phyloP scores from a whole-genome alignment of 352 stramenopile species.

The Pythium dissimile region DNA sequence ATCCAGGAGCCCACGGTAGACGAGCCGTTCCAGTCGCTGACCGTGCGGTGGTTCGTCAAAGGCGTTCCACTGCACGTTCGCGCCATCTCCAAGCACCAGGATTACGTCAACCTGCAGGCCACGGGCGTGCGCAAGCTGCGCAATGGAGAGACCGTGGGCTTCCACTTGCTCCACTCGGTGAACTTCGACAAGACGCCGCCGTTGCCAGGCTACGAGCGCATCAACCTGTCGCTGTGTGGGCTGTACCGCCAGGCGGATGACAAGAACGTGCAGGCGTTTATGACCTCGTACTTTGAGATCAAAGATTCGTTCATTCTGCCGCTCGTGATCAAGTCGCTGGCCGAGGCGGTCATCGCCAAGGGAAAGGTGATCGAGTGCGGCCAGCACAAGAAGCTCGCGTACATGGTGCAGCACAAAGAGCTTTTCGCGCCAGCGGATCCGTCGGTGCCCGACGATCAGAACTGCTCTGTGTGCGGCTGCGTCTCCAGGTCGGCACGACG shows the following conservation, averaged over 20 bases:
- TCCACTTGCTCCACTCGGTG: slow-evolving; percentile 58
- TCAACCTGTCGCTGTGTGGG: slow-evolving; percentile 50
- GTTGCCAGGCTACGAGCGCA: slow-evolving; percentile 30
- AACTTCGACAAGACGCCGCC: slow-evolving; percentile 42
- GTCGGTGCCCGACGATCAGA: background rate
- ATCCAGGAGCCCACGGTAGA: slow-evolving; percentile 30
- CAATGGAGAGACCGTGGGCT: slow-evolving; percentile 48
- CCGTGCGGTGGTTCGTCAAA: slow-evolving; percentile 58
- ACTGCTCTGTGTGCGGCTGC: background rate
- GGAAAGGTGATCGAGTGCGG: slow-evolving; percentile 36
- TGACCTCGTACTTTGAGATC: background rate
- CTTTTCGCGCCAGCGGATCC: background rate
- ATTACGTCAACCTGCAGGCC: slow-evolving; percentile 54
- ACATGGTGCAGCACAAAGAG: slow-evolving; percentile 21
- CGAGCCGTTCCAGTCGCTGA: slow-evolving; percentile 52
- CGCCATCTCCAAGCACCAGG: slow-evolving; percentile 40
- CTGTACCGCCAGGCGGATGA: slow-evolving; percentile 32
- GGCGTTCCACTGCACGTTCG: slow-evolving; percentile 38
- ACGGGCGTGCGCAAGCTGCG: slow-evolving; percentile 36
- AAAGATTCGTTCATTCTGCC: slow-evolving; percentile 27
- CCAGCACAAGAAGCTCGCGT: slow-evolving; percentile 57
- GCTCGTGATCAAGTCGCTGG: slow-evolving; percentile 34
- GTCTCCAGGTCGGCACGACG: background rate
- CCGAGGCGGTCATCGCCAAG: slow-evolving; percentile 28
- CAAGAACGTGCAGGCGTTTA: background rate